phyloP scores from a whole-genome alignment of 75 land plant species.

The Chamaecyparis obtusa region DNA sequence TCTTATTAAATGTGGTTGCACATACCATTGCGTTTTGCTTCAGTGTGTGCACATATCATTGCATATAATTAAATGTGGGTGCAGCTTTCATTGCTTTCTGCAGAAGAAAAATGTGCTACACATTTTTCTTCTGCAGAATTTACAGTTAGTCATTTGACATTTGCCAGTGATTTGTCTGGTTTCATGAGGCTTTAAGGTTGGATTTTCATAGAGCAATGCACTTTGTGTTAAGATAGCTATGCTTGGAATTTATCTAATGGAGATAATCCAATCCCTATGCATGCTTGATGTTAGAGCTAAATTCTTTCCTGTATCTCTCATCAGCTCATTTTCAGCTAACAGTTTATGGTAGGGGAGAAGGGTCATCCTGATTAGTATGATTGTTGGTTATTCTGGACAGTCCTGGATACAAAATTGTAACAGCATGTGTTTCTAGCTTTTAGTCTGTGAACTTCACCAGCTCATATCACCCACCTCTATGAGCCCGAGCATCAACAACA shows the following conservation, averaged over 20 bases:
- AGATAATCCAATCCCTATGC: background rate
- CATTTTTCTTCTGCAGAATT: background rate
- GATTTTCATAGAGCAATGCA: background rate
- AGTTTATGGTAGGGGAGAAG: background rate
- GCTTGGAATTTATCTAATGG: background rate
- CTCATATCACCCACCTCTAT: background rate
- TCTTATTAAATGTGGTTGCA: background rate
- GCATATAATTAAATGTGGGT: background rate
- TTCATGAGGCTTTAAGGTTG: background rate
- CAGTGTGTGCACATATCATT: too few relatives aligned
- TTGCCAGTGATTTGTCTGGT: background rate
- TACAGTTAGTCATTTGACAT: background rate
- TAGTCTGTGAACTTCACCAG: background rate
- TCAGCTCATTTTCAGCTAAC: background rate
- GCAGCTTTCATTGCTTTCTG: too few relatives aligned
- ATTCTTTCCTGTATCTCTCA: background rate
- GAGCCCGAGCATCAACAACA: background rate
- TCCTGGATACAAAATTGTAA: too few relatives aligned
- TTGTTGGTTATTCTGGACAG: background rate
- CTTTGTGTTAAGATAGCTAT: background rate
- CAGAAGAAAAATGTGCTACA: background rate
- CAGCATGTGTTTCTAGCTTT: background rate
- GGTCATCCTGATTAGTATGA: background rate
- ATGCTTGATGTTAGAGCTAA: background rate
- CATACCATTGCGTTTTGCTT: too few relatives aligned